These are phyloP conservation scores for Mycena indigotica DNA, from an alignment of 768 basidiomycete genomes.

Conservation along the genomic window DNA sequence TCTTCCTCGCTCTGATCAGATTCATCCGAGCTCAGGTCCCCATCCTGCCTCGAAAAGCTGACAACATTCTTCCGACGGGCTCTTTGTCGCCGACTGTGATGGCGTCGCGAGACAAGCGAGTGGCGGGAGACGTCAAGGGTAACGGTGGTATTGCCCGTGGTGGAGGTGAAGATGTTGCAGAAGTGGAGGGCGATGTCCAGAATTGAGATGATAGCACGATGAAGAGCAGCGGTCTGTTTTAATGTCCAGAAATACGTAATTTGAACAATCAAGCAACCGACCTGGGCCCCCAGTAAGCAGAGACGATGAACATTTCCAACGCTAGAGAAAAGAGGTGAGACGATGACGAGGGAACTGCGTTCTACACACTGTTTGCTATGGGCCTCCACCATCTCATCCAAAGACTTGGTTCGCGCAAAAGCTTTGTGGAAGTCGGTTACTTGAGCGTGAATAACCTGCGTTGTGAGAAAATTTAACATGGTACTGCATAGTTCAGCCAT, in stretches of 20 bases:
- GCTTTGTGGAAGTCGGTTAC: slow-evolving; percentile 59
- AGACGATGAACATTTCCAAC: slow-evolving; percentile 60
- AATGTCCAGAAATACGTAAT: no score
- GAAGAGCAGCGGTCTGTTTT: slow-evolving; percentile 60
- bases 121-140: slow-evolving; percentile 60
- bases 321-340: slow-evolving; percentile 35
- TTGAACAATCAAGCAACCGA: no score
- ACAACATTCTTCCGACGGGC: slow-evolving; percentile 60
- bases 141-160: slow-evolving; percentile 59
- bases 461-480: slow-evolving; percentile 70
- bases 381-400: slow-evolving; percentile 74
- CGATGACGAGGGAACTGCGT: background rate
- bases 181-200: slow-evolving; percentile 78
- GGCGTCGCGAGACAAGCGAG: slow-evolving; percentile 56
- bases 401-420: slow-evolving; percentile 55
- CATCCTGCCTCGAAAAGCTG: slow-evolving; percentile 53
- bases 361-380: slow-evolving; percentile 70
- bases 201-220: slow-evolving; percentile 66
- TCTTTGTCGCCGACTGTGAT: slow-evolving; percentile 63
- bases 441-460: slow-evolving; percentile 72
- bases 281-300: slow-evolving; percentile 66
- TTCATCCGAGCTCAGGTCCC: slow-evolving; percentile 47
- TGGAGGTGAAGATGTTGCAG: slow-evolving; percentile 60
- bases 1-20: slow-evolving; percentile 47
- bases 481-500: slow-evolving; percentile 42